phyloP scores from a whole-genome alignment of 2,329 filamentous ascomycete genomes.

The Cucurbitaria berberidis region DNA sequence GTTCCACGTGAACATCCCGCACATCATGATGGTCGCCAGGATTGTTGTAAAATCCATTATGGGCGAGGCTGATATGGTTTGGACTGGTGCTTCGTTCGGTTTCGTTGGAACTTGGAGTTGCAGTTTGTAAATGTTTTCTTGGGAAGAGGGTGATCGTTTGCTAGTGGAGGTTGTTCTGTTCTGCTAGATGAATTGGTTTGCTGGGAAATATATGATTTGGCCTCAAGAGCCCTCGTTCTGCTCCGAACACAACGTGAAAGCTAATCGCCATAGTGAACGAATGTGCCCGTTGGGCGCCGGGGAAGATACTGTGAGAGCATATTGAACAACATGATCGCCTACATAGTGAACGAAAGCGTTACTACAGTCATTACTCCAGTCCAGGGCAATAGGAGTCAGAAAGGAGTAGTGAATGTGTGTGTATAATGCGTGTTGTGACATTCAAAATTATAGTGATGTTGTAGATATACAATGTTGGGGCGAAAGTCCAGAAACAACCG shows the following conservation, averaged over 20 bases:
- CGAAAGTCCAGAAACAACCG: not conserved
- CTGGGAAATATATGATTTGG: not conserved
- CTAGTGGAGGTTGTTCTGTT: not conserved
- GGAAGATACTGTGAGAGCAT: not conserved
- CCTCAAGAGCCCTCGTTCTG: not conserved
- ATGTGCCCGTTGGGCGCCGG: not conserved
- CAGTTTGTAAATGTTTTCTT: not conserved
- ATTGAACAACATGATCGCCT: not conserved
- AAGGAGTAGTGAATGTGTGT: not conserved
- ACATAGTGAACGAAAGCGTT: not conserved
- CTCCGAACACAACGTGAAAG: not conserved
- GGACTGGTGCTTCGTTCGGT: not conserved
- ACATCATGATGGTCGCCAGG: too few species aligned
- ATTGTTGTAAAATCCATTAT: too few species aligned
- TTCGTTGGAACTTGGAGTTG: not conserved
- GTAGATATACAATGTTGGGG: not conserved
- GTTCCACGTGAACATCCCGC: conserved; percentile 3
- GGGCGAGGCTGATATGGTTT: too few species aligned
- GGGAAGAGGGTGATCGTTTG: not conserved
- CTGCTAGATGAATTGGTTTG: not conserved
- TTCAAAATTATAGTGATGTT: not conserved
- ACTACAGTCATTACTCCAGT: not conserved
- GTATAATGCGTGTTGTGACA: not conserved
- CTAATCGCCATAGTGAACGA: not conserved
- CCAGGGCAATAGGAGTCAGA: not conserved